phyloP scores from a whole-genome alignment of 495 filamentous ascomycete genomes.

The Copromyces sp. region DNA sequence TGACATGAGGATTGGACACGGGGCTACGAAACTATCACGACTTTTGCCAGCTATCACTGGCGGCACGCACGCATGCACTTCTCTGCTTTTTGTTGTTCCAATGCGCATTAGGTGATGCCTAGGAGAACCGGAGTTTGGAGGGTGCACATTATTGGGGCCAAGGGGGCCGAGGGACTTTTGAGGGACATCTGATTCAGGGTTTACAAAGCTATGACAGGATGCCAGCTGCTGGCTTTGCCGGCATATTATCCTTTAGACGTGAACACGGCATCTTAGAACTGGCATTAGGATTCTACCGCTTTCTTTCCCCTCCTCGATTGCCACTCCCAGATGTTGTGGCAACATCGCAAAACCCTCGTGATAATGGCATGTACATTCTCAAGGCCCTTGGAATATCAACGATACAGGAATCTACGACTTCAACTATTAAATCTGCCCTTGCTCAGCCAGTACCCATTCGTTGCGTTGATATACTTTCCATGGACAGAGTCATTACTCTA shows the following conservation, averaged over 20 bases:
- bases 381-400: neutral
- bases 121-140: neutral
- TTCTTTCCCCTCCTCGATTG: neutral
- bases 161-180: neutral
- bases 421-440: neutral
- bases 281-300: neutral
- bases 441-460: neutral
- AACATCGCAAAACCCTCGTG: neutral
- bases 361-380: neutral
- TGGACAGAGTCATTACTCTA: neutral
- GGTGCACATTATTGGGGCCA: neutral
- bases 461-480: neutral
- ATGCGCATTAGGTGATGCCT: neutral
- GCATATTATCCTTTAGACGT: neutral
- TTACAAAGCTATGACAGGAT: neutral
- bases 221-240: neutral
- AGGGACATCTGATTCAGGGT: neutral
- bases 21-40: neutral
- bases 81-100: neutral
- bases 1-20: neutral
- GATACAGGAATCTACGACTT: neutral
- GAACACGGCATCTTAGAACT: neutral
- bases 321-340: neutral
- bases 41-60: neutral
- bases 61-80: neutral